Conservation (phyloP, 306 rosid genomes). For the Comarum palustre region DNA sequence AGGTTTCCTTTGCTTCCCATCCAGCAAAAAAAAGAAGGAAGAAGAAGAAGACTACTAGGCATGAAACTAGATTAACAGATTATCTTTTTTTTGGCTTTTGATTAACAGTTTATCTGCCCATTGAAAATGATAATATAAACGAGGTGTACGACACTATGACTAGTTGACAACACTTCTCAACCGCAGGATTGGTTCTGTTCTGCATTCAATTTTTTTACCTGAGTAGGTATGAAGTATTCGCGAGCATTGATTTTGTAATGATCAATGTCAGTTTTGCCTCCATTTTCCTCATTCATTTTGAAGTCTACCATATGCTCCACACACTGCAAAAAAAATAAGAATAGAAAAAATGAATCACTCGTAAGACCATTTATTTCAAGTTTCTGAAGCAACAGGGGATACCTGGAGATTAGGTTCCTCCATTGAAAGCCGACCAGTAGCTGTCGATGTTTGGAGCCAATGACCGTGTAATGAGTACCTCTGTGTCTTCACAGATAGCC, state of each 20-base stretch:
- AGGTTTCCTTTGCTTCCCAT: neutral
- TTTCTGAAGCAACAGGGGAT: conserved; percentile 13
- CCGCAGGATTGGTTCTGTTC: neutral
- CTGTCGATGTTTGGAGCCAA: conserved; percentile 97
- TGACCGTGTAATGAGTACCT: conserved; percentile 86
- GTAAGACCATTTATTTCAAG: neutral
- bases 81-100: no score
- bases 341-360: neutral
- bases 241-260: conserved; percentile 69
- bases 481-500: conserved; percentile 66
- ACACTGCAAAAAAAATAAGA: conserved; percentile 51
- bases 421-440: conserved; percentile 97
- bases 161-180: neutral
- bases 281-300: conserved; percentile 52
- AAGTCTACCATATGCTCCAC: conserved; percentile 84
- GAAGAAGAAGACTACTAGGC: no score
- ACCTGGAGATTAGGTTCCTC: conserved; percentile 99
- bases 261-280: conserved; percentile 40
- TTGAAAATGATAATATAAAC: neutral
- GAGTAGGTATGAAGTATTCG: conserved; percentile 83
- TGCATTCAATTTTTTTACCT: conserved; percentile 35
- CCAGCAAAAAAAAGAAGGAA: neutral
- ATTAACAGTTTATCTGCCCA: neutral
- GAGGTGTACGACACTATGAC: neutral
- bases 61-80: neutral